Conservation (phyloP, 2,329 filamentous ascomycete species). For the Tricladium varicosporioides region DNA sequence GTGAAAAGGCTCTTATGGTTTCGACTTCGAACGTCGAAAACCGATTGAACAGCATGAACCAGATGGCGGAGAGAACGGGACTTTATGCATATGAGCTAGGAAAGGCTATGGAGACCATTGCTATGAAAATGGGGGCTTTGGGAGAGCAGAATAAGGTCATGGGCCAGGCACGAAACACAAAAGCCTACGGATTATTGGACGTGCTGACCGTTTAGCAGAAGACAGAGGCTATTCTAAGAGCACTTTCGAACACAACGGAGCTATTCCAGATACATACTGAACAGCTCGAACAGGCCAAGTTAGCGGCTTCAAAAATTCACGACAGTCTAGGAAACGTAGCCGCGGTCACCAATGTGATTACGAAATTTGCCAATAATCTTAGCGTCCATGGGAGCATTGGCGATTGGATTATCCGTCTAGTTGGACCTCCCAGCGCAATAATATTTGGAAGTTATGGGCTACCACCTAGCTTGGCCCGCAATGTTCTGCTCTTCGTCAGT, state of each 20-base stretch:
- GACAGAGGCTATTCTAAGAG: constrained; percentile 18
- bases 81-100: constrained; percentile 17
- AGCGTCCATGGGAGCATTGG: constrained; percentile 11
- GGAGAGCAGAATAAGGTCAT: constrained; percentile 24
- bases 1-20: constrained; percentile 27
- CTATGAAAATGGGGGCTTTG: constrained; percentile 17
- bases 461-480: constrained; percentile 23
- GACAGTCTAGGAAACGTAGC: constrained; percentile 26
- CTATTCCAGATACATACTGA: constrained; percentile 24
- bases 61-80: constrained; percentile 23
- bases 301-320: constrained; percentile 23
- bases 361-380: constrained; percentile 20
- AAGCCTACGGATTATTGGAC: neutral
- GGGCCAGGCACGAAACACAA: constrained; percentile 23
- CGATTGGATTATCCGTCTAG: constrained; percentile 22
- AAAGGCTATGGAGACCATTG: constrained; percentile 20
- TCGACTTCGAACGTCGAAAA: constrained; percentile 21
- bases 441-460: constrained; percentile 27
- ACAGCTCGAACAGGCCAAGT: constrained; percentile 25
- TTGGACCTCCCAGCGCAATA: constrained; percentile 17
- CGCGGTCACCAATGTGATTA: constrained; percentile 11
- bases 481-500: constrained; percentile 19
- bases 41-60: constrained; percentile 22
- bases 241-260: constrained; percentile 27
- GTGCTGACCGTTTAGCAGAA: constrained; percentile 19